Percentiles rank a stretch among this genome's conserved stretches.
Evolutionary conservation across 225 moss, liverwort and hornwort species (phyloP).

Genomic region (Polytrichum commune): DNA sequence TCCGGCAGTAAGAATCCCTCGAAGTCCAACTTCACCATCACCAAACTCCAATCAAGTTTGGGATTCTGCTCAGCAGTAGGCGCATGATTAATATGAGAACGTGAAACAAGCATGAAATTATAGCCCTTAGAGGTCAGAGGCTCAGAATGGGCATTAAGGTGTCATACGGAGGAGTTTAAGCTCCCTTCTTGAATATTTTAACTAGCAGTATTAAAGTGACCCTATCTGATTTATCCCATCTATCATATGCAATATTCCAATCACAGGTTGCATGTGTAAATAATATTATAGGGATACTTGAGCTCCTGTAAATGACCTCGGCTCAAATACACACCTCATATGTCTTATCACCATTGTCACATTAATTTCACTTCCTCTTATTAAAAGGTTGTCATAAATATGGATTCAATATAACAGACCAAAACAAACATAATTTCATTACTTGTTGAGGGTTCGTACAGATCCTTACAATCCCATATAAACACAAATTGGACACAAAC

Average conservation of each 20-base stretch:
- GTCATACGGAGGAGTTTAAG: no score
- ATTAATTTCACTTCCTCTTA: background rate
- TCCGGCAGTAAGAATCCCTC: constrained; percentile 88
- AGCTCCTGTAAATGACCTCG: no score
- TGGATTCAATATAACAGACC: no score
- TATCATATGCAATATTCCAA: no score
- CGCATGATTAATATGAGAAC: background rate
- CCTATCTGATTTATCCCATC: no score
- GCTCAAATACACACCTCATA: no score
- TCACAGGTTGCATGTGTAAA: background rate
- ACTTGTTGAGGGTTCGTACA: background rate
- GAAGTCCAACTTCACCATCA: constrained; percentile 80
- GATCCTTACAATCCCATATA: background rate
- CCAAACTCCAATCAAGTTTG: constrained; percentile 65
- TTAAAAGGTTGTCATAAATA: background rate
- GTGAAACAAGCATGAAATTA: background rate
- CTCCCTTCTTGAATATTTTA: no score
- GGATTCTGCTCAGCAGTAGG: constrained; percentile 40
- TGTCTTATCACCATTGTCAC: no score
- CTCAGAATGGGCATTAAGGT: no score
- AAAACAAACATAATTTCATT: no score
- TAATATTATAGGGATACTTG: background rate
- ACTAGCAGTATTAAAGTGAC: no score
- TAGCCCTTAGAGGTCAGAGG: background rate
- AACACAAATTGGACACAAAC: background rate